Conservation (phyloP, 2,329 filamentous ascomycete genomes). For the Ceratocystis variospora region DNA sequence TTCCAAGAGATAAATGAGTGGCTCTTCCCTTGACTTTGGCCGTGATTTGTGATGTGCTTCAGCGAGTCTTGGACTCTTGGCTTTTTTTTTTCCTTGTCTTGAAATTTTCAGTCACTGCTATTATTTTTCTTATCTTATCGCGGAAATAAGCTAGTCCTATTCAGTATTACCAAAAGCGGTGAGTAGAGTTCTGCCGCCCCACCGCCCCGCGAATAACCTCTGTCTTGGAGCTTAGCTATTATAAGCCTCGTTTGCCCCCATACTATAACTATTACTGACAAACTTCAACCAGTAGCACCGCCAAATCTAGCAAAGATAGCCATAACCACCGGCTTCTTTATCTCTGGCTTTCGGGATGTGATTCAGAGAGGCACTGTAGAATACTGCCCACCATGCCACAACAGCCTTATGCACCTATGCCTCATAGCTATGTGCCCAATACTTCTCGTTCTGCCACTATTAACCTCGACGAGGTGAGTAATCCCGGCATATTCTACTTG, state of each 20-base stretch:
- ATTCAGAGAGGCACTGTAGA: neutral
- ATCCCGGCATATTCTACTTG: conserved; percentile 4
- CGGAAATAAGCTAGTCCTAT: neutral
- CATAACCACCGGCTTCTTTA: neutral
- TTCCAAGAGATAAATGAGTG: neutral
- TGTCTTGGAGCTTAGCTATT: neutral
- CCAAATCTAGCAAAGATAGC: too few relatives aligned
- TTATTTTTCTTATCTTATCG: conserved; percentile 20
- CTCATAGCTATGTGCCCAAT: conserved; percentile 82
- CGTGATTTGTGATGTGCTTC: neutral
- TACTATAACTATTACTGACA: too few relatives aligned
- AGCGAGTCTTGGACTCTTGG: neutral
- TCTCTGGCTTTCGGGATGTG: conserved; percentile 10
- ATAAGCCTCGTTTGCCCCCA: too few relatives aligned
- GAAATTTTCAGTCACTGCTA: conserved; percentile 17
- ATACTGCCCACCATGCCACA: conserved; percentile 31
- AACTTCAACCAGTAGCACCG: too few relatives aligned
- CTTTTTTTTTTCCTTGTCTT: conserved; percentile 8
- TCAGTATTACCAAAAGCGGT: conserved; percentile 14
- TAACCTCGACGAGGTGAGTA: conserved; percentile 72
- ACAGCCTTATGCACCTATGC: conserved; percentile 75
- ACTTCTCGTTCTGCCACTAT: conserved; percentile 73
- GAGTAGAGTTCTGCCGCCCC: conserved; percentile 13
- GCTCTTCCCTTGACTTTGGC: neutral
- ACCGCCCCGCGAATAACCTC: neutral